These are phyloP conservation scores for Teratosphaeriaceae sp. DNA, from an alignment of 2,329 filamentous ascomycete genomes.

Conservation along the genomic window DNA sequence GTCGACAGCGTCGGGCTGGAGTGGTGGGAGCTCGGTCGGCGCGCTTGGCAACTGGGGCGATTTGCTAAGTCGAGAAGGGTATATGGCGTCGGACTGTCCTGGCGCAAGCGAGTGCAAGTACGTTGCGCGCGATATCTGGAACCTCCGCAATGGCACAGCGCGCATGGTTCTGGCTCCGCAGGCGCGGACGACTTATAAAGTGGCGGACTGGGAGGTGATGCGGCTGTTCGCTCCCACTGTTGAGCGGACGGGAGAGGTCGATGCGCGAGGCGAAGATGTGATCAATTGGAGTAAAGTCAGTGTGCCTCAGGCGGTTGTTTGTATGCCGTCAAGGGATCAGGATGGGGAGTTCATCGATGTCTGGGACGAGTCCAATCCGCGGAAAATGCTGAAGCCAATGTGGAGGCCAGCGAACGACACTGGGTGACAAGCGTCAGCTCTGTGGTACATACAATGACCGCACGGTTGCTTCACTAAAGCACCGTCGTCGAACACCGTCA, in stretches of 20 bases:
- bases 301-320: not conserved
- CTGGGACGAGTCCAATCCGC: not conserved
- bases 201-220: not conserved
- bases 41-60: not conserved
- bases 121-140: not conserved
- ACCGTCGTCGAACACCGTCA: no score
- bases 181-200: not conserved
- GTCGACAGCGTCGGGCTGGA: not conserved
- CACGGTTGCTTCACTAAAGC: no score
- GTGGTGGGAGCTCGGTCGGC: not conserved
- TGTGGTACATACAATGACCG: no score
- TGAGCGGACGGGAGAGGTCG: not conserved
- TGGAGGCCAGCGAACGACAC: not conserved
- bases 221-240: not conserved
- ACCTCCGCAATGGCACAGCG: not conserved
- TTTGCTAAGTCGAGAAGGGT: not conserved
- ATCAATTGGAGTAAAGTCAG: not conserved
- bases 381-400: not conserved
- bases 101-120: conserved; percentile 1
- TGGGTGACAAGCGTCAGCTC: no score
- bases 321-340: not conserved
- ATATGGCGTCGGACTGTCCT: not conserved
- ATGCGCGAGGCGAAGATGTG: not conserved
- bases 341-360: not conserved
- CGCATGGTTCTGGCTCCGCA: not conserved